These are phyloP conservation scores for Vinca minor DNA, from an alignment of 257 asterid genomes.

Conservation along the genomic window DNA sequence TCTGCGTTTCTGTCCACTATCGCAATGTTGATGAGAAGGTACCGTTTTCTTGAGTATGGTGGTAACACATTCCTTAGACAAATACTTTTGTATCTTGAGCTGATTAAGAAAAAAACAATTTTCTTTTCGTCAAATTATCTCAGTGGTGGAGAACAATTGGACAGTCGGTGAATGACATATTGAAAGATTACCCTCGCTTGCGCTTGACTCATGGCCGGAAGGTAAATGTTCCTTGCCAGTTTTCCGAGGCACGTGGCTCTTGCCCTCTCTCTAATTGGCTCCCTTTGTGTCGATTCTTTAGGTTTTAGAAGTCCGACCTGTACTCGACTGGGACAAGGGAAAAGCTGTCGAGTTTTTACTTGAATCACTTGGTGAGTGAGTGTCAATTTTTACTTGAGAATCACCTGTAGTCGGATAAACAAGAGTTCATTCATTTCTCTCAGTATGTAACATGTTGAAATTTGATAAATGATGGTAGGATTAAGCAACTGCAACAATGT, in stretches of 20 bases:
- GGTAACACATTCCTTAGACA: neutral
- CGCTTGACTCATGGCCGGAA: slow-evolving; percentile 93
- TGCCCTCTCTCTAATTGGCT: no score
- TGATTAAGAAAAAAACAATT: neutral
- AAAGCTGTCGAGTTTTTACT: slow-evolving; percentile 90
- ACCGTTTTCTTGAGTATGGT: slow-evolving; percentile 9
- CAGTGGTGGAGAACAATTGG: slow-evolving; percentile 74
- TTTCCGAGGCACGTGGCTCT: neutral
- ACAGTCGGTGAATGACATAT: slow-evolving; percentile 43
- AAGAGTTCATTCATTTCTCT: no score
- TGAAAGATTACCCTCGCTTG: slow-evolving; percentile 69
- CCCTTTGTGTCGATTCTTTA: slow-evolving; percentile 12
- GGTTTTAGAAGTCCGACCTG: slow-evolving; percentile 93
- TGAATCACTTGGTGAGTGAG: slow-evolving; percentile 91
- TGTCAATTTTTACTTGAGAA: no score
- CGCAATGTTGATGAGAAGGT: slow-evolving; percentile 92
- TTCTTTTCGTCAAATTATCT: no score
- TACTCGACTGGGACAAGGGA: slow-evolving; percentile 94
- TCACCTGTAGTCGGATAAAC: no score
- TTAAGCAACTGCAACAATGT: slow-evolving; percentile 55
- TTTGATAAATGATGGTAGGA: slow-evolving; percentile 35
- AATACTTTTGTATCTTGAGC: neutral
- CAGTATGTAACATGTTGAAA: no score
- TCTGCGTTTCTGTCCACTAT: slow-evolving; percentile 91
- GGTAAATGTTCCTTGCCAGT: slow-evolving; percentile 38